A percentile compares a stretch with the other conserved stretches of the same genome.
These are phyloP conservation scores for Pyrrhoderma noxium DNA, from an alignment of 1,284 basidiomycete genomes.

Conservation along the genomic window DNA sequence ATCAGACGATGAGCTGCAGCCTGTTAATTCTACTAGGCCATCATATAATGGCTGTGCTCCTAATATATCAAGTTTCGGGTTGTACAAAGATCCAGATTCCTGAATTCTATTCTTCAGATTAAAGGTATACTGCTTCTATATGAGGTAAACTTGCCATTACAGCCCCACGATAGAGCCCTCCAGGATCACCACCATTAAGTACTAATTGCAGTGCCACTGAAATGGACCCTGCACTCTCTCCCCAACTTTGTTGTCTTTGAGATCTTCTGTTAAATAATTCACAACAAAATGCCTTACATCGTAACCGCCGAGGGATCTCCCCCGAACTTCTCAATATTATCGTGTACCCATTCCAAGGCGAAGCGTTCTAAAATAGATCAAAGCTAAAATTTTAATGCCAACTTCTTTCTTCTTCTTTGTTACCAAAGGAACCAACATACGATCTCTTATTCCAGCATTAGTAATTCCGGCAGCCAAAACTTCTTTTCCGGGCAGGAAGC, in stretches of 20 bases:
- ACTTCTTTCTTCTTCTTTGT: too few species aligned
- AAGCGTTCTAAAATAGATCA: conserved; percentile 27
- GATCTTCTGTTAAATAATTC: too few species aligned
- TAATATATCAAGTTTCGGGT: conserved; percentile 15
- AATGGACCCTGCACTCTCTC: conserved; percentile 53
- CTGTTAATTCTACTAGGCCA: conserved; percentile 16
- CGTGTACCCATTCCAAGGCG: conserved; percentile 40
- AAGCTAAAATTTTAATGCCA: too few species aligned
- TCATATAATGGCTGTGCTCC: conserved; percentile 21
- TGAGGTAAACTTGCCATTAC: conserved; percentile 11
- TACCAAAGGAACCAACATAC: too few species aligned
- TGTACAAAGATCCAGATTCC: too few species aligned
- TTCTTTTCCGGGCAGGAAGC: conserved; percentile 41
- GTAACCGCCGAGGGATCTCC: conserved; percentile 35
- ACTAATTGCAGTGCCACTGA: conserved; percentile 51
- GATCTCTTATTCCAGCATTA: conserved; percentile 41
- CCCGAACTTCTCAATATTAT: conserved; percentile 37
- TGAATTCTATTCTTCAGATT: too few species aligned
- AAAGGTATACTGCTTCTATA: too few species aligned
- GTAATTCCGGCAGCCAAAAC: conserved; percentile 29
- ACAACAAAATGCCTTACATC: conserved; percentile 24
- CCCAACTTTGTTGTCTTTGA: too few species aligned
- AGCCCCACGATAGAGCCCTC: conserved; percentile 19
- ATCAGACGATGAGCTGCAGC: conserved; percentile 17
- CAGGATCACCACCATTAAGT: conserved; percentile 39